Evolutionary conservation across 2,329 filamentous ascomycete species (phyloP), one percentile per base, ranked within the genome.

Genomic region (Tolypocladium ophioglossoides): DNA sequence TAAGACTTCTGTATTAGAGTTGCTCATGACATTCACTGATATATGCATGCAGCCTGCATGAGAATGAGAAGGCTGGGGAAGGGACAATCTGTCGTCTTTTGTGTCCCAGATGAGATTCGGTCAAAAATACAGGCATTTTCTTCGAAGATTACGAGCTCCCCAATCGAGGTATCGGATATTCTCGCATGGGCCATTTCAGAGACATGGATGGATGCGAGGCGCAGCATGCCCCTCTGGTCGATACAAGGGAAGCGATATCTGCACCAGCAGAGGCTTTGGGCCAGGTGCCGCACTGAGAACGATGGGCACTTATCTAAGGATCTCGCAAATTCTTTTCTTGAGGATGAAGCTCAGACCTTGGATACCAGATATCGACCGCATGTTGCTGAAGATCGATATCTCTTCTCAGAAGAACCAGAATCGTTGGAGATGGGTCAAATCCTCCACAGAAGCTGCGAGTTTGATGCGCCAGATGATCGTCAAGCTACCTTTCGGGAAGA

Each of bases 21-120:
- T 38, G 32, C 44, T 51, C 47, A 55, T 1, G 12, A 54, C 22
- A 30, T 30, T 30, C 27, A 30, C 27, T 30, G 27, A 30, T 30
- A 30, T 30, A 30, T 30, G 27, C 27, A 30, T n/a, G 4, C 50
- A 80, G 84, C 83, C 0, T 85, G 83, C 56, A 86, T 85, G 82
- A 68, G 85, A 27, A 81, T 89, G 78, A 68, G 85, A 27, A 79
- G 83, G 56, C 72, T 90, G 0, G 85, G 83, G 0, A 66, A 78
- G 2, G 83, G 83, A 0, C 85, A 89, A 58, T 82, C 81, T 0
- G 74, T 89, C 0, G 68, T 78, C 0, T 86, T 87, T 54, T 79
- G 76, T 54, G 67, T 82, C 1, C 74, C 83, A 0, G 61, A 72
- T 0, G 85, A 89, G 55, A 80, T 88, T 2, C 67, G 77, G 18